Percentiles rank a stretch among this genome's conserved stretches.
phyloP scores from a whole-genome alignment of 2,329 filamentous ascomycete genomes.

The Penicillium sp. region DNA sequence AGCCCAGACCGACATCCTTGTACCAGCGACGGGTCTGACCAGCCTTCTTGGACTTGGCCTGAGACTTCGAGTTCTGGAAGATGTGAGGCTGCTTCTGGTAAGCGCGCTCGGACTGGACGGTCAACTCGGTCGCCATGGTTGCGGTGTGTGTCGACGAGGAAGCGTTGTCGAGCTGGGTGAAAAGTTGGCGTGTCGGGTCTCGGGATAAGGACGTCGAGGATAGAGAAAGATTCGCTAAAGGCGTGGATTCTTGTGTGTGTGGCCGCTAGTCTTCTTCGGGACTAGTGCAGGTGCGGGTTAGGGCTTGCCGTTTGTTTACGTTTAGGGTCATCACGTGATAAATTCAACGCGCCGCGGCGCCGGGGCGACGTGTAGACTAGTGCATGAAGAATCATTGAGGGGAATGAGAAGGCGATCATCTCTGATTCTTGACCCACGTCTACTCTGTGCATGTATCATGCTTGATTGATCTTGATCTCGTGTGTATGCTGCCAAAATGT shows the following conservation, averaged over 20 bases:
- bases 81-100: conserved; percentile 99
- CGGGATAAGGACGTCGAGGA: conserved; percentile 39
- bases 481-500: conserved; percentile 28
- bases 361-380: conserved; percentile 6
- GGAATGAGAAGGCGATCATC: conserved; percentile 20
- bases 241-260: conserved; percentile 43
- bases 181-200: conserved; percentile 35
- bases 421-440: neutral
- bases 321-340: conserved; percentile 29
- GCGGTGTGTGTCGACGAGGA: conserved; percentile 54
- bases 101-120: conserved; percentile 99
- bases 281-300: conserved; percentile 40
- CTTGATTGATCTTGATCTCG: conserved; percentile 12
- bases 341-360: conserved; percentile 31
- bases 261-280: conserved; percentile 36
- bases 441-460: conserved; percentile 10
- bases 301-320: conserved; percentile 50
- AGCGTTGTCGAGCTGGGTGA: conserved; percentile 40
- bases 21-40: conserved; percentile 98
- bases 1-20: conserved; percentile 99
- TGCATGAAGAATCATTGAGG: conserved; percentile 11
- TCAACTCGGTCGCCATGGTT: conserved; percentile 96
- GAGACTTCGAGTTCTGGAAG: conserved; percentile 97
- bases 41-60: conserved; percentile 75
- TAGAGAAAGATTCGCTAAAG: conserved; percentile 42